phyloP scores from a whole-genome alignment of 2,329 filamentous ascomycete genomes.

The Phialophora chinensis region DNA sequence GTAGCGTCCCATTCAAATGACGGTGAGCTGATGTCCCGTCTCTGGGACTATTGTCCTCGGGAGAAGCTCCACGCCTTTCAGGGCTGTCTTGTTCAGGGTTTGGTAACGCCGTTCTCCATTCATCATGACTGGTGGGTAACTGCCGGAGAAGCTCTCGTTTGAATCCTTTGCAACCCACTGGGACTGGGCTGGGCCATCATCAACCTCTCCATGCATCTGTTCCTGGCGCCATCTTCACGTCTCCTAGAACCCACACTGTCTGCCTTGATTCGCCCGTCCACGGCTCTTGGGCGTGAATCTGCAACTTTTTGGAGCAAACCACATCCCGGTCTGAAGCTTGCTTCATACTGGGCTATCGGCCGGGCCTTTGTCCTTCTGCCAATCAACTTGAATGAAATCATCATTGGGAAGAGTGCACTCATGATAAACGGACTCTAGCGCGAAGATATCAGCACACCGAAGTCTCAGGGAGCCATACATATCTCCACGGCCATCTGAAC shows the following conservation, averaged over 20 bases:
- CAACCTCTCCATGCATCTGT: background rate
- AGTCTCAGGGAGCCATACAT: background rate
- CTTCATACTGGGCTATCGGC: background rate
- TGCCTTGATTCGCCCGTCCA: background rate
- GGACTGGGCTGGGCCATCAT: background rate
- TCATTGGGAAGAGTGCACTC: background rate
- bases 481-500: background rate
- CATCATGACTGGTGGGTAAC: background rate
- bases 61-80: background rate
- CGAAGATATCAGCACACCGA: background rate
- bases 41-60: background rate
- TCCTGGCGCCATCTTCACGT: slow-evolving; percentile 2
- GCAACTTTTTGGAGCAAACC: background rate
- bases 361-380: background rate
- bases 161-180: background rate
- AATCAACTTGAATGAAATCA: background rate
- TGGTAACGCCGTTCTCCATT: background rate
- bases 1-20: background rate
- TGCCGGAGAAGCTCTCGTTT: slow-evolving; percentile 5
- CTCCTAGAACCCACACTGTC: background rate
- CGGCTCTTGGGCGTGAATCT: background rate
- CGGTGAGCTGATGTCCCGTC: background rate
- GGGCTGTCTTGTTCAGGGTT: background rate
- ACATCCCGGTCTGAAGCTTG: background rate
- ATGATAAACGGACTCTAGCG: background rate